Base-by-base conservation (phyloP, 2,329 filamentous ascomycete genomes). In the Arthroderma sp. region DNA sequence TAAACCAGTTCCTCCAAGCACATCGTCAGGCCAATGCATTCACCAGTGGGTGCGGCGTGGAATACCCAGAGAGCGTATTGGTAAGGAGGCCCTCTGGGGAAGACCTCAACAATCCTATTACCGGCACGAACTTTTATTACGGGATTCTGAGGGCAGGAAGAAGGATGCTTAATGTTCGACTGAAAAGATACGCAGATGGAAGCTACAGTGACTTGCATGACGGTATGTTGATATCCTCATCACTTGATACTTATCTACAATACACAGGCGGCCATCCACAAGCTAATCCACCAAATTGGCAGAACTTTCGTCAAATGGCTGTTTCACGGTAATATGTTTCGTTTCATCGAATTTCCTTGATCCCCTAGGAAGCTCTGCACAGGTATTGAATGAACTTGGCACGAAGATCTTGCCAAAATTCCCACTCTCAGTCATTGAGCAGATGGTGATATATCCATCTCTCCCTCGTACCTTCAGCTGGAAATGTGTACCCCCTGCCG, bases 11-110 rank as follows among this genome's bases (percentile, higher is more conserved):
- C 38, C 50, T 62, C 4, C 48, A 65, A 9, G 57, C 61, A 1
- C 66, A 64, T 44, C 61, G 55, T 30, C 58, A 56, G 4, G 63
- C 61, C 28, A 62, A 62, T 39, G 60, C 59, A 1, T 63, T 66
- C 43, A 64, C 62, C 7, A 64, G 58, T 28, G 64, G 64, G 3
- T 64, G 62, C 44, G 63, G 62, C 10, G 58, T 66, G 8, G 60
- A 64, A 36, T 66, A 66, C 44, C 53, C 55, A 0, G 55, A 57
- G 9, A 63, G 56, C 30, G 33, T 53, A 27, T 52, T 54, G 0
- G 57, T 65, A 1, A 46, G 58, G 6, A 59, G 57, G 31, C 9
- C 42, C n/a, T 37, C 46, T 4, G 32, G 41, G n/a, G 45, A 40
- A 1, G 50, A 28, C 1, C 43, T 32, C n/a, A 31, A 6, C 6